Evolutionary conservation across 768 basidiomycete genomes (phyloP).

Genomic region (Arthromyces matolae): DNA sequence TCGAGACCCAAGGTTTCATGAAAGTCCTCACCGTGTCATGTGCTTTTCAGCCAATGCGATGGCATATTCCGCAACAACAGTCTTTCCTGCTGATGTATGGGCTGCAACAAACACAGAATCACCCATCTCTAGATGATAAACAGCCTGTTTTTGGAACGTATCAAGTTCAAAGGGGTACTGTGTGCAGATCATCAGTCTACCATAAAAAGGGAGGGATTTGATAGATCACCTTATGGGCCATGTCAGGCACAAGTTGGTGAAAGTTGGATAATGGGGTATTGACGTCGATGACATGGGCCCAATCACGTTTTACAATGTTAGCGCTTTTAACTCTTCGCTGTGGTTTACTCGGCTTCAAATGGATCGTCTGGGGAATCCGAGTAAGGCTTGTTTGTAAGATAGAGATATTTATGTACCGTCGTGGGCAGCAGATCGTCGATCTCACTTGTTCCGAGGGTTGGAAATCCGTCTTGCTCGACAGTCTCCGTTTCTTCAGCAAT

Average conservation of each 20-base stretch:
- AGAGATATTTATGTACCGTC: conserved; percentile 32
- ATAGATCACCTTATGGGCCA: conserved; percentile 79
- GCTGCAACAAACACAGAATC: conserved; percentile 99
- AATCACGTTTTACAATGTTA: conserved; percentile 78
- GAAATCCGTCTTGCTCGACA: conserved; percentile 12
- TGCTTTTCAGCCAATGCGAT: conserved; percentile 96
- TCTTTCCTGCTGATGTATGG: conserved; percentile 99
- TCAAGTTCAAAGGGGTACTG: conserved; percentile 99
- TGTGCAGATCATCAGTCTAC: background rate
- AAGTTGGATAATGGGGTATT: conserved; percentile 88
- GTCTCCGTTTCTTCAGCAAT: conserved; percentile 8
- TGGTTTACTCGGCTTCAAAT: conserved; percentile 51
- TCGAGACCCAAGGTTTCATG: conserved; percentile 5
- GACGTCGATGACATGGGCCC: conserved; percentile 97
- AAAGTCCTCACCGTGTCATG: conserved; percentile 81
- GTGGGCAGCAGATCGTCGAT: conserved; percentile 80
- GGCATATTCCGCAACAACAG: conserved; percentile 98
- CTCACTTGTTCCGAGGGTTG: conserved; percentile 34
- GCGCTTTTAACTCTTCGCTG: conserved; percentile 39
- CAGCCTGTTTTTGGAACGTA: conserved; percentile 97
- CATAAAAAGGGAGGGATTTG: background rate
- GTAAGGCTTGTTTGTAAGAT: conserved; percentile 1
- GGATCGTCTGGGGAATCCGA: conserved; percentile 40
- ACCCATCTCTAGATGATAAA: conserved; percentile 95
- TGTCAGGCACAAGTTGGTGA: conserved; percentile 88